Evolutionary conservation across 2,329 filamentous ascomycete species (phyloP).

Genomic region (Lanzia echinophila): DNA sequence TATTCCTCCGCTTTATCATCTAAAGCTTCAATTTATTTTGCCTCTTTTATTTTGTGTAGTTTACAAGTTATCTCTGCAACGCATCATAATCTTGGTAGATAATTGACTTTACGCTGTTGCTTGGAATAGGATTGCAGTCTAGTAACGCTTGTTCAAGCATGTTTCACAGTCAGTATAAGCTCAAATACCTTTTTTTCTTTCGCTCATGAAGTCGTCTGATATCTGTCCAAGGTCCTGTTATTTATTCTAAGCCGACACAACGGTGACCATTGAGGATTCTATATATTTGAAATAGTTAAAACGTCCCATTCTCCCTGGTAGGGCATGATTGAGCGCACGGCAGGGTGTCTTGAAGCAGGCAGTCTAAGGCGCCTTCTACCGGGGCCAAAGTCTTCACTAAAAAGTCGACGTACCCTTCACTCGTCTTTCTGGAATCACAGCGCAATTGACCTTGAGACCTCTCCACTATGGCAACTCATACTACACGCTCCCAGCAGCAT

Average conservation of each 20-base stretch:
- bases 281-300: background rate
- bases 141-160: conserved; percentile 16
- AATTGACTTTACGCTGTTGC: background rate
- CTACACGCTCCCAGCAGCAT: conserved; percentile 15
- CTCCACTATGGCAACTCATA: conserved; percentile 27
- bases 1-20: background rate
- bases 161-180: conserved; percentile 15
- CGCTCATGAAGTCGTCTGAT: background rate
- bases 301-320: conserved; percentile 11
- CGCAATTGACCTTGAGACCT: conserved; percentile 32
- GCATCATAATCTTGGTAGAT: background rate
- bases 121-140: background rate
- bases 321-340: conserved; percentile 53
- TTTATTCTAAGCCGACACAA: conserved; percentile 5
- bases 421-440: conserved; percentile 50
- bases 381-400: conserved; percentile 27
- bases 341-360: conserved; percentile 49
- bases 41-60: background rate
- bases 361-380: conserved; percentile 45
- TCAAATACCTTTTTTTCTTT: background rate
- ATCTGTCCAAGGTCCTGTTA: background rate
- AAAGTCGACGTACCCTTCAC: conserved; percentile 43
- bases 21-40: conserved; percentile 1
- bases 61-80: background rate
- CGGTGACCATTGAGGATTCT: conserved; percentile 2